Conservation (phyloP, 805 yeast genomes). For the Nakazawaea anatomiae region DNA sequence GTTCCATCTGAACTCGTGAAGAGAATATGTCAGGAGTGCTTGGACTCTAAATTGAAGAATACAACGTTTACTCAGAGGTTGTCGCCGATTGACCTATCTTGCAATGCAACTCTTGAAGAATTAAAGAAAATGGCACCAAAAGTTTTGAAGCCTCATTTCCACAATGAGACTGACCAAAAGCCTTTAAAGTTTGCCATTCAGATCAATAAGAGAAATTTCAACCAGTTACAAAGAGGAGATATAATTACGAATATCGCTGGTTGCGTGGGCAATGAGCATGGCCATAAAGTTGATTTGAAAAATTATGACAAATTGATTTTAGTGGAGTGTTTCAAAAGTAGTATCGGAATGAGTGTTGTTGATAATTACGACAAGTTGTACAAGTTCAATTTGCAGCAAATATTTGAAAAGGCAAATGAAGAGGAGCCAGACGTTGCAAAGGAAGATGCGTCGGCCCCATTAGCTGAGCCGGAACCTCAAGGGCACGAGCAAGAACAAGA, state of each 20-base stretch:
- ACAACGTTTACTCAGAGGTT: constrained; percentile 74
- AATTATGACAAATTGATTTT: constrained; percentile 71
- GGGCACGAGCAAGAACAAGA: neutral
- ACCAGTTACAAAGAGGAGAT: constrained; percentile 62
- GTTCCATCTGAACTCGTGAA: constrained; percentile 70
- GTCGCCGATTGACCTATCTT: constrained; percentile 74
- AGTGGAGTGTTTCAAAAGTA: constrained; percentile 84
- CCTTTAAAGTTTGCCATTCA: constrained; percentile 70
- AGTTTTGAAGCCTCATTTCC: constrained; percentile 68
- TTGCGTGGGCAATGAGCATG: constrained; percentile 60
- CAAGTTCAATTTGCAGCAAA: constrained; percentile 78
- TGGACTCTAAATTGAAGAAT: constrained; percentile 43
- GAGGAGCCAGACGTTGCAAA: neutral
- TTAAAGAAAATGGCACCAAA: constrained; percentile 50
- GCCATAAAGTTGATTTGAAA: constrained; percentile 77
- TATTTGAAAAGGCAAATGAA: constrained; percentile 43
- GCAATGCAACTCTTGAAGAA: constrained; percentile 66
- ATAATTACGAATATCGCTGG: constrained; percentile 70
- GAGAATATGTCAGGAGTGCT: constrained; percentile 55
- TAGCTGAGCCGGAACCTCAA: neutral
- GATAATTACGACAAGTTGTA: constrained; percentile 54
- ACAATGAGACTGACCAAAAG: constrained; percentile 32
- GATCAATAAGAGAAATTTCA: constrained; percentile 73
- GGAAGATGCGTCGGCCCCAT: neutral
- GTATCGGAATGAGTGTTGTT: constrained; percentile 83